These are phyloP conservation scores for Henckelia pumila DNA, from an alignment of 257 asterid species.

Conservation along the genomic window DNA sequence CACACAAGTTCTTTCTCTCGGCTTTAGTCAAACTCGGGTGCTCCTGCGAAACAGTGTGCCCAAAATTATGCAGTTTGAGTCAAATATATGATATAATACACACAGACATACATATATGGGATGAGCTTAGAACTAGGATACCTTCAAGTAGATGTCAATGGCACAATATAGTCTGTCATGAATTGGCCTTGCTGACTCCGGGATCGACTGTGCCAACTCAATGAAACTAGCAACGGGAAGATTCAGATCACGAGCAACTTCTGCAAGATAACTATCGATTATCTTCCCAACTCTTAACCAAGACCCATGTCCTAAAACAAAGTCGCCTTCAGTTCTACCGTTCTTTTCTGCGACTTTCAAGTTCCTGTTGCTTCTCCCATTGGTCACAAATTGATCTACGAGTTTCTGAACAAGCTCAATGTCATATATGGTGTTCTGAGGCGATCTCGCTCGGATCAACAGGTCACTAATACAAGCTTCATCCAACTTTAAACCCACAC, in stretches of 20 bases:
- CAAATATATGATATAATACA: not conserved
- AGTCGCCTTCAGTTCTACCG: constrained; percentile 34
- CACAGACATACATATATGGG: not conserved
- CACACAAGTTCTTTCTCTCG: constrained; percentile 71
- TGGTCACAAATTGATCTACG: constrained; percentile 48
- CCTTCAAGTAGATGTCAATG: constrained; percentile 73
- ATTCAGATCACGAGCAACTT: constrained; percentile 59
- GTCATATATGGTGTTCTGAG: constrained; percentile 61
- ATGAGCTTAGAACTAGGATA: constrained; percentile 16
- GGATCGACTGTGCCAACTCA: constrained; percentile 57
- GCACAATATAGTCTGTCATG: constrained; percentile 78
- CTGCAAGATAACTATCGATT: constrained; percentile 63
- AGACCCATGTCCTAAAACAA: constrained; percentile 58
- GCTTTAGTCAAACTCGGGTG: constrained; percentile 57
- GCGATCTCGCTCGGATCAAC: constrained; percentile 71
- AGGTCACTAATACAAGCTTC: constrained; percentile 73
- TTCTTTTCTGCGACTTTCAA: constrained; percentile 35
- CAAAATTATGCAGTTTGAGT: not conserved
- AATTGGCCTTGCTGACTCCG: constrained; percentile 72
- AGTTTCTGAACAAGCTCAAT: constrained; percentile 65
- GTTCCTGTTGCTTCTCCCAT: constrained; percentile 36
- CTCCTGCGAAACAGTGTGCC: constrained; percentile 37
- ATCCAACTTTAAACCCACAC: constrained; percentile 58
- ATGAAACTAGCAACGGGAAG: constrained; percentile 49
- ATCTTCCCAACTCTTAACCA: constrained; percentile 75